Base-by-base conservation (phyloP, 1,284 basidiomycete genomes). In the Coniferiporia weirii region DNA sequence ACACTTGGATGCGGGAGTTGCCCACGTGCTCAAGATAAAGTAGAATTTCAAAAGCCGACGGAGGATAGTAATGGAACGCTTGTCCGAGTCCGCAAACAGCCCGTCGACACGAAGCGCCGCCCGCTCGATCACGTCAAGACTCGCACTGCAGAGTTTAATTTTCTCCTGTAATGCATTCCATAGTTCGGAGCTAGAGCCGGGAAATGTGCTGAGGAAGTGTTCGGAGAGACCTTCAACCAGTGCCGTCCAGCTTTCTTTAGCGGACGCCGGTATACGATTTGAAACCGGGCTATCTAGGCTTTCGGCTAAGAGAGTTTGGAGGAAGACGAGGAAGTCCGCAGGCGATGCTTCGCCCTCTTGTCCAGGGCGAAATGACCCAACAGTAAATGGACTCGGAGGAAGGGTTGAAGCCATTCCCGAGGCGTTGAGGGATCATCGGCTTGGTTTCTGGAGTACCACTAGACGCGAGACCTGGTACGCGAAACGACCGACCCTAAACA, bases 161-260 rank as follows among this genome's bases (percentile, higher is more conserved):
- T 81, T 83, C 66, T 87, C 84, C 63, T 80, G 76, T 63, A 82
- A 73, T 7, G 76, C 71, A 44, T 71, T 75, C 82, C 84, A 87
- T 22, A 73, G 65, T 22, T 72, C 67, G 58, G 72, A 67, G 65
- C 70, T 72, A 36, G 76, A 76, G 46, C 72, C 71, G 58, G 74
- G 82, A 67, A 85, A 83, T 45, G 72, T 71, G 38, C 67, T 71
- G 46, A 86, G 74, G 63, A 83, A 76, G 53, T 78, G 71, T 54
- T 83, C 78, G 4, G 79, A 77, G 27, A 86, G 72, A 2, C 75
- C 77, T 47, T 72, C 67, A 46, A 84, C 71, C 52, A 84, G 69
- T n/a, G 75, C 73, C 10, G 76, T 64, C 72, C 74, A 79, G 48
- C 65, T 64, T 19, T 67, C 59, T 48, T 59, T 56, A 36, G 66